phyloP scores from a whole-genome alignment of 176 grass and related monocot species.

The Oryza australiensis region DNA sequence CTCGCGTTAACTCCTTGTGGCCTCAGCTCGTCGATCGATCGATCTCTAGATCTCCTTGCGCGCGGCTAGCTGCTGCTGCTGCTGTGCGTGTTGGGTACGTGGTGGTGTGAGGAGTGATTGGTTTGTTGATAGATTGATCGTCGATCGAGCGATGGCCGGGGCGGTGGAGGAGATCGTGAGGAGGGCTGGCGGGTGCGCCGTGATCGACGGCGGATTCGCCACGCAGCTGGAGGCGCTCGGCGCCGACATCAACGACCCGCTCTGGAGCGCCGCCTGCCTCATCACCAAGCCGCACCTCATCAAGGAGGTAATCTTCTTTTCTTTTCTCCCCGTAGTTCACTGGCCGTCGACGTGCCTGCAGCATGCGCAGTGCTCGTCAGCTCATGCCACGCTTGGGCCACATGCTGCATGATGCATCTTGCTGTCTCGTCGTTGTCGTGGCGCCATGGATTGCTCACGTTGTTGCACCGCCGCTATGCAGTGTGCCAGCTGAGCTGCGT shows the following conservation, averaged over 20 bases:
- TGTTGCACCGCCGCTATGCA: background rate
- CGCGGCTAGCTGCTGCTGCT: background rate
- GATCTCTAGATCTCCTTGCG: background rate
- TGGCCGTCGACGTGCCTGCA: background rate
- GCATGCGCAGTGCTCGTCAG: background rate
- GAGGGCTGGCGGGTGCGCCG: conserved; percentile 66
- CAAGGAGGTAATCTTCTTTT: conserved; percentile 43
- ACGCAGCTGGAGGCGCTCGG: conserved; percentile 88
- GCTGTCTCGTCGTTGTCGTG: background rate
- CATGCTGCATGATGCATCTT: background rate
- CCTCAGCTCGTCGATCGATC: background rate
- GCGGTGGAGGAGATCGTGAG: conserved; percentile 55
- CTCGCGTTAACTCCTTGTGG: background rate
- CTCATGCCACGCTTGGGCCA: background rate
- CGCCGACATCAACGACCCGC: conserved; percentile 79
- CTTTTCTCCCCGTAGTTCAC: background rate
- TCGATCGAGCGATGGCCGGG: conserved; percentile 18
- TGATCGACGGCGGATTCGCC: conserved; percentile 82
- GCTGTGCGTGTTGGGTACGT: background rate
- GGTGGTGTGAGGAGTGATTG: background rate
- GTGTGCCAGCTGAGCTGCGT: background rate
- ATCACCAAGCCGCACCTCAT: conserved; percentile 67
- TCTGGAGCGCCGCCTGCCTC: conserved; percentile 84
- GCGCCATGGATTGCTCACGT: conserved; percentile 7
- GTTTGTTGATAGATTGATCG: background rate